A percentile compares a stretch with the other conserved stretches of the same genome.
phyloP scores from a whole-genome alignment of 345 rosid species.

The Iberis pinnata region DNA sequence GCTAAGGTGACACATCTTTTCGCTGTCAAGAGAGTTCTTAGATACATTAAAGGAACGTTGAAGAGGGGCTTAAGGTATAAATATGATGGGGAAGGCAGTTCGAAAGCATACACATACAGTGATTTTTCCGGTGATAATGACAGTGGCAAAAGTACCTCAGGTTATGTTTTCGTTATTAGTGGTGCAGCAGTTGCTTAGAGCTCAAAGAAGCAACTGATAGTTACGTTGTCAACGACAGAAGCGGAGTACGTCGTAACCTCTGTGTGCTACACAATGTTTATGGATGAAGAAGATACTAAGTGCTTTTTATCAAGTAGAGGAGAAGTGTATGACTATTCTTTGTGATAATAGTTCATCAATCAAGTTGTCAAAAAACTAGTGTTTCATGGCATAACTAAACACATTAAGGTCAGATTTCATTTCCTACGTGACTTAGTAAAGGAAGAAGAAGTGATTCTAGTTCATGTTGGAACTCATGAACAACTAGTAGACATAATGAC shows the following conservation, averaged over 20 bases:
- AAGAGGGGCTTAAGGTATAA: background rate
- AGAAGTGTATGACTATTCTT: background rate
- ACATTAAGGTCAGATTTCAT: background rate
- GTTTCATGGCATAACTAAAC: background rate
- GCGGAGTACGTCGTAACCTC: background rate
- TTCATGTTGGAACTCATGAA: background rate
- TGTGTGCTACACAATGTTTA: background rate
- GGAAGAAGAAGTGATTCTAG: background rate
- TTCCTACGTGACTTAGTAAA: background rate
- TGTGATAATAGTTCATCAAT: background rate
- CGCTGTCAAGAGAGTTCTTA: background rate
- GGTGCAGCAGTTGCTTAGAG: background rate
- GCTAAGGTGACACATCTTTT: background rate
- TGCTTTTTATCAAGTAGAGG: background rate
- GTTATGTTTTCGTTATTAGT: background rate
- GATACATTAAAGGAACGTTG: background rate
- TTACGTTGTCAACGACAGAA: background rate
- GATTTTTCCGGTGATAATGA: background rate
- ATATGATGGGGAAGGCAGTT: fast-evolving
- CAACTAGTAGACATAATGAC: too few species aligned
- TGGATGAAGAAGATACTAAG: background rate
- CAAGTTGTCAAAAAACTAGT: background rate
- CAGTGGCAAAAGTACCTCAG: background rate
- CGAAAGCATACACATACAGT: background rate
- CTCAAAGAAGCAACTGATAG: background rate